Percentiles rank a stretch among this genome's conserved stretches.
phyloP scores from a whole-genome alignment of 163 green algal genomes.

The Botryococcus braunii region DNA sequence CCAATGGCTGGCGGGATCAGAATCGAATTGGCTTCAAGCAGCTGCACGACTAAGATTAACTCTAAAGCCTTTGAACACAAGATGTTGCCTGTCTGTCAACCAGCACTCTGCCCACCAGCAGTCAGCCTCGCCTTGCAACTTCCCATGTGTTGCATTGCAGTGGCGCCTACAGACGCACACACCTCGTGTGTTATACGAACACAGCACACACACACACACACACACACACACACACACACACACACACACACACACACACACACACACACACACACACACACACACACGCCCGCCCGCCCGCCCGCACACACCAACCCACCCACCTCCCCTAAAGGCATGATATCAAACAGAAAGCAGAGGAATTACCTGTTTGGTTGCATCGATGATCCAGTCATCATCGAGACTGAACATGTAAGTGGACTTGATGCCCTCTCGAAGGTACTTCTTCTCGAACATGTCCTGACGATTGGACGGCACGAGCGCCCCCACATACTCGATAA shows the following conservation, averaged over 20 bases:
- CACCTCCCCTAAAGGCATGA: background rate
- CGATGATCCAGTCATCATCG: slow-evolving; percentile 33
- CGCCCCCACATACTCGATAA: slow-evolving; percentile 50
- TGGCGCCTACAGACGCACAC: too few relatives aligned
- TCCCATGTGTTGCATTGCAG: background rate
- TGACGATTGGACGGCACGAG: slow-evolving; percentile 19
- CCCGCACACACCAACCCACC: background rate
- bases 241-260: background rate
- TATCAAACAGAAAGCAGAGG: background rate
- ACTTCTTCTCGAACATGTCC: slow-evolving; percentile 23
- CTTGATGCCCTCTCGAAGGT: slow-evolving; percentile 16
- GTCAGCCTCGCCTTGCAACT: background rate
- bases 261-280: background rate
- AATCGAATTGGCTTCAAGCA: background rate
- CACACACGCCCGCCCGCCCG: background rate
- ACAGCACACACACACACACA: background rate
- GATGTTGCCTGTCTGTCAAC: too few relatives aligned
- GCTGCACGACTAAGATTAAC: background rate
- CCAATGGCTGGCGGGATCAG: background rate
- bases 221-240: background rate
- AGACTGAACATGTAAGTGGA: slow-evolving; percentile 37
- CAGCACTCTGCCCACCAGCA: background rate
- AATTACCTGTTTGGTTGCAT: slow-evolving; percentile 39
- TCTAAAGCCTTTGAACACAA: background rate
- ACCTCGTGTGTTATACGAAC: slow-evolving; percentile 4